phyloP scores from a whole-genome alignment of 176 grass and related monocot genomes.

The Luzula sylvatica region DNA sequence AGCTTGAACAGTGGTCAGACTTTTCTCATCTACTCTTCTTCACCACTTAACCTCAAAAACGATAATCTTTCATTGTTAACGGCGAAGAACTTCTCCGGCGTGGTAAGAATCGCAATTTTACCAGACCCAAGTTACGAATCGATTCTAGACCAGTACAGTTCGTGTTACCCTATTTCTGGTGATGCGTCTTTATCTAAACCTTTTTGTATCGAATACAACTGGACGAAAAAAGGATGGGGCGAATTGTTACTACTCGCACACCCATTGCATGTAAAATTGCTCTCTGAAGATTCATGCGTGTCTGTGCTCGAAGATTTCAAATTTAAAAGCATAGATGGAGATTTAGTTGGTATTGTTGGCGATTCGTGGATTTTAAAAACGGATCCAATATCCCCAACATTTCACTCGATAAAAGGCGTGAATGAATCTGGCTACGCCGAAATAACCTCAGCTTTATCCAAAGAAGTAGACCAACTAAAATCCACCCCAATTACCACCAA shows the following conservation, averaged over 20 bases:
- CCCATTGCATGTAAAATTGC: conserved; percentile 76
- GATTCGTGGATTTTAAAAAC: conserved; percentile 52
- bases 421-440: conserved; percentile 49
- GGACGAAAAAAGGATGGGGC: conserved; percentile 58
- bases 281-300: conserved; percentile 26
- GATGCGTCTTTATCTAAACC: conserved; percentile 43
- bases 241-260: conserved; percentile 80
- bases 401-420: conserved; percentile 64
- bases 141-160: conserved; percentile 54
- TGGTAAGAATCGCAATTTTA: conserved; percentile 50
- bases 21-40: conserved; percentile 76
- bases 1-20: conserved; percentile 82
- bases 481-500: conserved; percentile 43
- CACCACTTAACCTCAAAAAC: conserved; percentile 40
- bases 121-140: conserved; percentile 51
- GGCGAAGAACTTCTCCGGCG: conserved; percentile 37
- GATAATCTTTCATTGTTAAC: conserved; percentile 31
- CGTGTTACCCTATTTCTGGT: conserved; percentile 61
- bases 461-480: conserved; percentile 43
- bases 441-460: conserved; percentile 42
- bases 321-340: conserved; percentile 89
- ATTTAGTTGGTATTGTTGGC: conserved; percentile 76
- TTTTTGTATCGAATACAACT: conserved; percentile 71
- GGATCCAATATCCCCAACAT: conserved; percentile 43
- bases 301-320: conserved; percentile 52